Conservation (phyloP, 1,284 basidiomycete species). For the Kwoniella shivajii region DNA sequence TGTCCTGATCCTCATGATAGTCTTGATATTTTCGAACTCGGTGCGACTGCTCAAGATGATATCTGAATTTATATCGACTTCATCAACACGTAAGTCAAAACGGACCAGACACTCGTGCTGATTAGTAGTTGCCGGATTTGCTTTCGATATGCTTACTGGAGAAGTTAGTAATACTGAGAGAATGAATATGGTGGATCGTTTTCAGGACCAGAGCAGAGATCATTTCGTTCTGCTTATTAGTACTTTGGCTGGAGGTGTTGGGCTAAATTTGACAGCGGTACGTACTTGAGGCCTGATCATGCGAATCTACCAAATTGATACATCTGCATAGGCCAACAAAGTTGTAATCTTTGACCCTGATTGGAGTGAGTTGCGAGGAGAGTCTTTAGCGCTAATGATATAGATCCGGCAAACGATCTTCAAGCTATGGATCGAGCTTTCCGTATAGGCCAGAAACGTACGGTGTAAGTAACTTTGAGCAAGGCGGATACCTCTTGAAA, state of each 20-base stretch:
- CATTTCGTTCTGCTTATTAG: constrained; percentile 54
- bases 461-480: constrained; percentile 47
- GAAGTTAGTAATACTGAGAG: constrained; percentile 50
- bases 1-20: constrained; percentile 26
- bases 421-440: constrained; percentile 59
- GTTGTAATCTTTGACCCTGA: constrained; percentile 57
- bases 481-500: background rate
- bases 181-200: constrained; percentile 56
- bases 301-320: background rate
- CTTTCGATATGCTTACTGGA: constrained; percentile 54
- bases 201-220: constrained; percentile 52
- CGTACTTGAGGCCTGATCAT: constrained; percentile 18
- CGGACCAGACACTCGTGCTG: constrained; percentile 3
- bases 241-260: constrained; percentile 49
- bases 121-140: constrained; percentile 39
- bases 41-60: constrained; percentile 56
- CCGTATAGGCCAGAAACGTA: constrained; percentile 59
- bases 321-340: constrained; percentile 47
- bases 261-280: constrained; percentile 51
- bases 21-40: constrained; percentile 57
- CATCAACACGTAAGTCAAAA: constrained; percentile 35
- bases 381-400: background rate
- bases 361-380: constrained; percentile 45
- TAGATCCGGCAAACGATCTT: constrained; percentile 53
- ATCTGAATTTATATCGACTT: constrained; percentile 50